Evolutionary conservation across 2,329 filamentous ascomycete genomes (phyloP), one percentile per base, ranked within the genome.

Genomic region (Neurospora crassa): DNA sequence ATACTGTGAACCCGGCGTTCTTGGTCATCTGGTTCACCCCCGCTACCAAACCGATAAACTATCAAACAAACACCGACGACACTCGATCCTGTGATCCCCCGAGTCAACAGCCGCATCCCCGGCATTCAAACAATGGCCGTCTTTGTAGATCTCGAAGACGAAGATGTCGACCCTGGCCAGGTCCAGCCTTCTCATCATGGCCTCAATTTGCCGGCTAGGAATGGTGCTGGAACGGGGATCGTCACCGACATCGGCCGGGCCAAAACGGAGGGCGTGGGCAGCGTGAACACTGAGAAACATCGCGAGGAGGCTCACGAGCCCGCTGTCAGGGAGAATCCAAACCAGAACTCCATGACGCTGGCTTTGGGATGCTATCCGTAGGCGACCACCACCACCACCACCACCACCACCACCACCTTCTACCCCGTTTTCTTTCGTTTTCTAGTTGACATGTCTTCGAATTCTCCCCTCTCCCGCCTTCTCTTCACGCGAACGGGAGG

Each of bases 341-440:
- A 89, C 76, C 80, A 84, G 79, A 89, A 87, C 82, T 82, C 83
- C 76, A 86, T 89, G 81, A 87, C 88, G 74, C 84, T 86, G 78
- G 87, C 87, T 79, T 81, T 91, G 80, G 87, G 86, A 80, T 90
- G 88, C 83, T 91, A 91, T 84, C 89, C 89, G 89, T 91, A 88
- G 84, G 85, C 84, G 79, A 78, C 77, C 77, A 29, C 29, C 29
- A 77, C 76, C 78, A 76, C 76, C 78, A 78, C 77, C 77, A 29
- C 29, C 29, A 77, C 76, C 78, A 76, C 76, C 78, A 76, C 76
- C 77, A 76, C 76, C 77, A 77, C 75, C 75, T 74, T 77, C 75
- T 40, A 71, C 72, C 68, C 43, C n/a, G 43, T 45, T 47, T 24
- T 47, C 45, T 53, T 72, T 43, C 40, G 34, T 72, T 74, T 69